These are phyloP conservation scores for Metschnikowia borealis DNA, from an alignment of 805 yeast species.

Conservation along the genomic window DNA sequence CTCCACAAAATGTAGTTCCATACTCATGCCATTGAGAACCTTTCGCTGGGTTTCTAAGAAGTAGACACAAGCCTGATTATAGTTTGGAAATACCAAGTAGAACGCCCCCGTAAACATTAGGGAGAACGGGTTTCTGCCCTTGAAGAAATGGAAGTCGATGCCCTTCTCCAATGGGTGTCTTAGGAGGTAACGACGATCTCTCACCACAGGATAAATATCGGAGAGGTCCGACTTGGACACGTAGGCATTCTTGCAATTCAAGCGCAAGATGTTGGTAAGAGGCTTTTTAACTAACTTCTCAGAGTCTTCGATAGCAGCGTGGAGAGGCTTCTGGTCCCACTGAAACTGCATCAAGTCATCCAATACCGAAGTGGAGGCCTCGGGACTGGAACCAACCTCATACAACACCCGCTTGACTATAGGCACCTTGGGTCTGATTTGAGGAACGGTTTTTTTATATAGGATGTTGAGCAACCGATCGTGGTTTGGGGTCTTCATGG, in stretches of 20 bases:
- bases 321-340: slow-evolving; percentile 30
- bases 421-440: slow-evolving; percentile 27
- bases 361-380: slow-evolving; percentile 18
- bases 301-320: slow-evolving; percentile 23
- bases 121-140: slow-evolving; percentile 46
- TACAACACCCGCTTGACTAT: slow-evolving; percentile 27
- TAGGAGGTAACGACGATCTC: slow-evolving; percentile 27
- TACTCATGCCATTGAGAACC: slow-evolving; percentile 47
- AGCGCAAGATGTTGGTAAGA: slow-evolving; percentile 30
- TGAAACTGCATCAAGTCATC: slow-evolving; percentile 28
- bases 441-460: slow-evolving; percentile 27
- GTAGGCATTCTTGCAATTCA: slow-evolving; percentile 36
- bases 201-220: slow-evolving; percentile 32
- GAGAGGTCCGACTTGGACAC: slow-evolving; percentile 38
- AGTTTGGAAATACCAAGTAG: slow-evolving; percentile 48
- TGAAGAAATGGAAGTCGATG: slow-evolving; percentile 39
- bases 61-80: slow-evolving; percentile 49
- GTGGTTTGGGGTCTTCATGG: slow-evolving; percentile 14
- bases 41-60: slow-evolving; percentile 47
- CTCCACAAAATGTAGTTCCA: slow-evolving; percentile 44
- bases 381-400: slow-evolving; percentile 13
- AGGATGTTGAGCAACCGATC: slow-evolving; percentile 29
- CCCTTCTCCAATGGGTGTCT: slow-evolving; percentile 21
- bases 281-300: slow-evolving; percentile 7
- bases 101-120: slow-evolving; percentile 46